Base-by-base conservation (phyloP, 768 basidiomycete genomes). In the Cyclocybe cylindracea region DNA sequence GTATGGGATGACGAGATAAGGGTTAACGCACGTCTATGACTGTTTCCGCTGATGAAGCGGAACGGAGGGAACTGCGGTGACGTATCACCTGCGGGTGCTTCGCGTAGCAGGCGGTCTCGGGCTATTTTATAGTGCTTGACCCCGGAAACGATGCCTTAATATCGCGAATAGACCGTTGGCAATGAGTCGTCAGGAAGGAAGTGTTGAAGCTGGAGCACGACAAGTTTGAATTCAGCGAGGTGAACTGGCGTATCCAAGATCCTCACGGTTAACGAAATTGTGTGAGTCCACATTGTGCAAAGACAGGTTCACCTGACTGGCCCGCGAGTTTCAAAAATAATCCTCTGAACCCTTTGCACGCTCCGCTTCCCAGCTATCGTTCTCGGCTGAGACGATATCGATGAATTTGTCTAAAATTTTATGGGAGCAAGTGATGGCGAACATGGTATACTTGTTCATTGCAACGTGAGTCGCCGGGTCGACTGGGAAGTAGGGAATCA, bases 1-100 rank as follows among this genome's bases (percentile, higher is more conserved):
- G 19, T 52, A 39, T 33, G 50, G 34, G n/a, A 53, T 46, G 40
- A 57, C 41, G 8, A 50, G 51, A 19, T 37, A 57, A 16, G 55
- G 55, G 40, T 57, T 57, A 6, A 53, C 37, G 13, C 46, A 38
- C 7, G 5, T 37, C 39, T 5, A 24, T 24, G 7, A 24, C 7
- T 7, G 38, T 31, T 42, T 1, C 7, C 11, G 36, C 44, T 32
- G 9, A 45, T 33, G 39, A 46, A 55, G 1, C 38, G 19, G 45
- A 56, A 54, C 1, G 47, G n/a, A 2, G 48, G 47, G 5, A 24
- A 2, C 24, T 24, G n/a, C n/a, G n/a, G n/a, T n/a, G n/a, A n/a
- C n/a, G n/a, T n/a, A n/a, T n/a, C n/a, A n/a, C n/a, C n/a, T n/a
- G n/a, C n/a, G n/a, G n/a, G n/a, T n/a, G n/a, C n/a, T n/a, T n/a